Percentiles rank a stretch among this genome's conserved stretches.
These are phyloP conservation scores for Candida sp. DNA, from an alignment of 1,139 yeast species.

Conservation along the genomic window DNA sequence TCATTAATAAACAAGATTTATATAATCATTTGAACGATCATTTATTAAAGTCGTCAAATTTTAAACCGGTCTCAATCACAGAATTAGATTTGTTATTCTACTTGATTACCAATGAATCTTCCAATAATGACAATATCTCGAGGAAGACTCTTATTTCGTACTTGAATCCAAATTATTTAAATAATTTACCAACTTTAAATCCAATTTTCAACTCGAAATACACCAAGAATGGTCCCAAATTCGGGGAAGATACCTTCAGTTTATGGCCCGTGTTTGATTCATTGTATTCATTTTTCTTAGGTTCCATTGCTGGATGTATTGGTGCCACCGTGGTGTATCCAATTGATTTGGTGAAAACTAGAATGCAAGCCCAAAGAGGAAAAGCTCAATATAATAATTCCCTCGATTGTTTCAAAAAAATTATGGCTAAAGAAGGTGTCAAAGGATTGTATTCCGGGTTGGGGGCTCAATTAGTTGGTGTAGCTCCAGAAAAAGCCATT, in stretches of 20 bases:
- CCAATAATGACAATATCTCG: constrained; percentile 39
- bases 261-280: constrained; percentile 74
- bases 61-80: constrained; percentile 42
- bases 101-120: constrained; percentile 39
- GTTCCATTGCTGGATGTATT: constrained; percentile 95
- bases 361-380: constrained; percentile 95
- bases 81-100: constrained; percentile 46
- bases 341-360: constrained; percentile 91
- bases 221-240: constrained; percentile 24
- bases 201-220: constrained; percentile 46
- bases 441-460: constrained; percentile 92
- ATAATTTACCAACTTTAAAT: constrained; percentile 30
- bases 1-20: constrained; percentile 41
- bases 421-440: constrained; percentile 73
- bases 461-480: constrained; percentile 94
- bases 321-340: constrained; percentile 99
- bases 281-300: constrained; percentile 81
- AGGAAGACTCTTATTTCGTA: constrained; percentile 50
- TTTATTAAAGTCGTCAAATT: constrained; percentile 50
- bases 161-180: constrained; percentile 44
- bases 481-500: constrained; percentile 98
- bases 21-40: constrained; percentile 49
- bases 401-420: constrained; percentile 80
- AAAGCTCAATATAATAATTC: constrained; percentile 75
- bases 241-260: constrained; percentile 38